Conservation (phyloP, 2,329 filamentous ascomycete species). For the Falciphora oryzae region DNA sequence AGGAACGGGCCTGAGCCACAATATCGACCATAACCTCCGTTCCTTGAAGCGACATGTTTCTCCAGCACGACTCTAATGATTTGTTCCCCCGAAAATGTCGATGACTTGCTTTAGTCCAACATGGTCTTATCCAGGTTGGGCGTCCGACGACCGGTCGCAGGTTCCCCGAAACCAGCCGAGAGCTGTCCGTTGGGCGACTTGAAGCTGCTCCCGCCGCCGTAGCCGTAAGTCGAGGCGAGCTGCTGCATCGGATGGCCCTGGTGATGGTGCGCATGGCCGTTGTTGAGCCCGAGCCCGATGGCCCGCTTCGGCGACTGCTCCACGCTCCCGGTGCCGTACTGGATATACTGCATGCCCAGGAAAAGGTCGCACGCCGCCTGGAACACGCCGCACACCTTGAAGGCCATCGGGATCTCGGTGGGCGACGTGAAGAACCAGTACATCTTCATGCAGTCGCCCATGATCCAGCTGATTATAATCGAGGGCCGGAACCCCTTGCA, state of each 20-base stretch:
- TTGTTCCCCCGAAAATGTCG: neutral
- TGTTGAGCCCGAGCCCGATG: slow-evolving; percentile 19
- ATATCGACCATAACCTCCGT: neutral
- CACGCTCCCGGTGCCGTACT: slow-evolving; percentile 53
- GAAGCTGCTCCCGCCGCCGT: slow-evolving; percentile 13
- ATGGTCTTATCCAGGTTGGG: slow-evolving; percentile 15
- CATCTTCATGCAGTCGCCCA: slow-evolving; percentile 82
- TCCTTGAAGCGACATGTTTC: neutral
- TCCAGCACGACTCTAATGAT: neutral
- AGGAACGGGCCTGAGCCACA: neutral
- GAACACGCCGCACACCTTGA: slow-evolving; percentile 78
- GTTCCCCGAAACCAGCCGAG: slow-evolving; percentile 31
- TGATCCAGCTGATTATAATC: slow-evolving; percentile 70
- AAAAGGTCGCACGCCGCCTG: slow-evolving; percentile 72
- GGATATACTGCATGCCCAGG: slow-evolving; percentile 67
- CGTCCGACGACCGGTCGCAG: slow-evolving; percentile 31
- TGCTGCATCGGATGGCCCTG: slow-evolving; percentile 2
- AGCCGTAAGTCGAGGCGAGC: neutral
- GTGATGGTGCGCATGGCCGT: neutral
- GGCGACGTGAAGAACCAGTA: slow-evolving; percentile 74
- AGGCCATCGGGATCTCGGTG: slow-evolving; percentile 66
- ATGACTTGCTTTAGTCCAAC: neutral
- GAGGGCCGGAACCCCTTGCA: slow-evolving; percentile 74
- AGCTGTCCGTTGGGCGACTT: slow-evolving; percentile 25
- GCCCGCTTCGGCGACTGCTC: slow-evolving; percentile 10